Evolutionary conservation across 352 stramenopile genomes (phyloP), one percentile per base, ranked within the genome.

Genomic region (Blastocystis sp.): DNA sequence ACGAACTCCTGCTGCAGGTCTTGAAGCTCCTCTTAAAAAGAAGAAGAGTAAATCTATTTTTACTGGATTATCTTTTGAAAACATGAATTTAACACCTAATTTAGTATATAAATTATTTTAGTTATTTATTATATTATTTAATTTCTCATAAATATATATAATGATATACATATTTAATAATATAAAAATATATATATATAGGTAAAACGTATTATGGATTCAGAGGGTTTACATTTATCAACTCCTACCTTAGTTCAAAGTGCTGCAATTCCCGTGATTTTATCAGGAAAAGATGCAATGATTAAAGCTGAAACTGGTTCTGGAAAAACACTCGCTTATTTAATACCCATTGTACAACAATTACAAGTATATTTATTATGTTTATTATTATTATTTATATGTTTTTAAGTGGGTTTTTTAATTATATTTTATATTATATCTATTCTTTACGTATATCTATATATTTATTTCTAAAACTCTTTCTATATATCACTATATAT

Each of bases 371-470:
- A 6, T n/a, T 16, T 25, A 11, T 4, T 21, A 9, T 23, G 4
- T 19, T 10, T 9, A 2, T 13, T n/a, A 5, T 3, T 4, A 19
- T 5, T 13, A 41, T 46, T 27, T 11, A 6, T 18, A 7, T 40
- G 27, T 0, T 57, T 70, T 43, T 37, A 41, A 2, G 55, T 73
- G 37, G 75, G 86, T 62, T 74, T 68, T 4, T 69, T 75, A 25
- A 74, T 91, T 3, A 79, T 88, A 42, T 74, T 93, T 27, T 85
- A 78, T 16, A 82, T 82, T 0, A 92, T 82, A 37, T 71, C 82
- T 35, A 81, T 93, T 67, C 68, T 93, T 5, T 82, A 81, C 1
- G 70, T 71, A 46, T 82, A 93, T 68, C 94, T 94, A 47, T 71
- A 75, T 1, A 76, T 75, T 18, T 82, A 95, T 68, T 24, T 82